A percentile compares a stretch with the other conserved stretches of the same genome.
These are phyloP conservation scores for Pseudofabraea citricarpa DNA, from an alignment of 2,329 filamentous ascomycete genomes.

Conservation along the genomic window DNA sequence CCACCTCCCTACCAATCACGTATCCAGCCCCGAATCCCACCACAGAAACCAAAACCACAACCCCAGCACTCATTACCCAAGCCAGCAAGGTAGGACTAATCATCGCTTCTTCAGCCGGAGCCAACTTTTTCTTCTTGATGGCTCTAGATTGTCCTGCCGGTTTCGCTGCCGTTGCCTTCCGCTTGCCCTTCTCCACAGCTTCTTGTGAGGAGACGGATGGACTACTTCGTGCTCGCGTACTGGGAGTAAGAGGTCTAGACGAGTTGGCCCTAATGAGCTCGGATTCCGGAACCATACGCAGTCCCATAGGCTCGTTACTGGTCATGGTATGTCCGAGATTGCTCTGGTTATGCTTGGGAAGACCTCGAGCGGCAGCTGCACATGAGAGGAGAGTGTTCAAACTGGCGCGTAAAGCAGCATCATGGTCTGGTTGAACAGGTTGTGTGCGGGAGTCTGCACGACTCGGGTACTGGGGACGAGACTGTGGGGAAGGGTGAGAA, in stretches of 20 bases:
- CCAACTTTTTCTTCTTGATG: conserved; percentile 43
- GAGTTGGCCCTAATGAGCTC: conserved; percentile 42
- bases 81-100: conserved; percentile 58
- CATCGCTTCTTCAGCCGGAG: conserved; percentile 33
- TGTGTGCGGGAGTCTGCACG: conserved; percentile 45
- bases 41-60: conserved; percentile 63
- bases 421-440: conserved; percentile 81
- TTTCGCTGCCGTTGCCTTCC: conserved; percentile 31
- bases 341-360: conserved; percentile 55
- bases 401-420: conserved; percentile 86
- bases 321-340: conserved; percentile 20
- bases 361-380: conserved; percentile 79
- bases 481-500: conserved; percentile 31
- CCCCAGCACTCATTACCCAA: conserved; percentile 61
- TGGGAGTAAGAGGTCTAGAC: conserved; percentile 21
- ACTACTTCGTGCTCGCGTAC: conserved; percentile 17
- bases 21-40: conserved; percentile 67
- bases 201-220: conserved; percentile 19
- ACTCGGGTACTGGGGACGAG: conserved; percentile 29
- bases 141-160: conserved; percentile 30
- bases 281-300: conserved; percentile 56
- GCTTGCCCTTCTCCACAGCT: conserved; percentile 43
- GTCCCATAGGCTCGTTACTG: conserved; percentile 37
- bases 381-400: conserved; percentile 93
- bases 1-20: conserved; percentile 62